Base-by-base conservation (phyloP, 345 rosid genomes). In the Populus pruinosa region DNA sequence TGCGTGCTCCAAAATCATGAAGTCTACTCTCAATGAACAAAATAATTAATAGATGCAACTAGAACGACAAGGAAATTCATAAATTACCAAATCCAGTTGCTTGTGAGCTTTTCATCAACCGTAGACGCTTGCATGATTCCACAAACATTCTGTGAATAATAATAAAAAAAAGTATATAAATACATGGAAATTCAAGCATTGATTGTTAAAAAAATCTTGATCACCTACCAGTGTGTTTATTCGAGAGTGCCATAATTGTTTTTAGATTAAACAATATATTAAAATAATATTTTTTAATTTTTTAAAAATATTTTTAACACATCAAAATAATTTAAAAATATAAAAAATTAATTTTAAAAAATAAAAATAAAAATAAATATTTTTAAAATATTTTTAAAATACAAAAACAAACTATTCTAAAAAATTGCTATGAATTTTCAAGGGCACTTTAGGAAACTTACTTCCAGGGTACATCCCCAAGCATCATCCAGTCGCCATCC, bases 401-500 rank as follows among this genome's bases (percentile, higher is more conserved):
- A 1, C 53, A 31, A 31, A 1, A 31, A 2, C 6, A 43, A 64
- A 64, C 35, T 5, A 17, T 5, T 13, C 33, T 38, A 66, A 33
- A 12, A 35, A 47, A 8, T 14, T 33, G n/a, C 13, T 21, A 7
- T 21, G 2, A 16, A 25, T 11, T 1, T 56, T 1, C 13, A 49
- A 59, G 55, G 65, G 55, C 33, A 73, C 0, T 53, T 29, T 73
- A 47, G 74, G 23, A 71, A 75, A 85, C 94, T 86, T 79, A 94
- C 97, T 90, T 79, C 97, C 98, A 94, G 6, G 97, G 97, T 16
- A 92, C 94, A 86, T 94, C 98, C 17, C 96, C 97, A n/a, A 88
- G 85, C 44, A 92, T 62, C 98, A 94, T 92, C 98, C 91, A 92
- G 36, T 94, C 98, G 31, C 95, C 93, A 64, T 94, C 98, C 73